Conservation (phyloP, 805 yeast genomes). For the Kodamaea kaohsiungensis region DNA sequence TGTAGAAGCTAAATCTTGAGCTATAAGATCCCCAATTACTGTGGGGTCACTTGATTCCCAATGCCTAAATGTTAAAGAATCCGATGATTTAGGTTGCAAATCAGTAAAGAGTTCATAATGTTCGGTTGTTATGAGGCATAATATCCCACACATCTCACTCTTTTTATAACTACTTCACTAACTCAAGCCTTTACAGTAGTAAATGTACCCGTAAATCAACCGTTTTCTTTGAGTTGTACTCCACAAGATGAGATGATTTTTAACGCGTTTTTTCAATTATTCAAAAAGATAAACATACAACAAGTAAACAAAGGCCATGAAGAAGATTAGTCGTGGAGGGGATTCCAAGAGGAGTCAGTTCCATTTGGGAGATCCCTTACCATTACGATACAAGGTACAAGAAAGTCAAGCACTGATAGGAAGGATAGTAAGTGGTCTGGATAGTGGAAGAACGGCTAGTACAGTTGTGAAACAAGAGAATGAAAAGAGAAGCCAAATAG, state of each 20-base stretch:
- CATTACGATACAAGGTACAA: slow-evolving; percentile 32
- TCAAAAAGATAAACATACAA: background rate
- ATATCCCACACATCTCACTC: slow-evolving; percentile 56
- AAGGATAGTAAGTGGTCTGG: background rate
- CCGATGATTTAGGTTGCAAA: background rate
- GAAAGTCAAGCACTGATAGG: background rate
- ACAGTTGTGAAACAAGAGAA: slow-evolving; percentile 14
- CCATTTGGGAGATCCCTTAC: slow-evolving; percentile 38
- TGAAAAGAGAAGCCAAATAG: slow-evolving; percentile 4
- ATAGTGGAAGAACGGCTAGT: no score
- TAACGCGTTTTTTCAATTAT: background rate
- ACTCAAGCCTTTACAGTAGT: no score
- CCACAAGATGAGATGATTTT: background rate
- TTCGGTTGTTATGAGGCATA: slow-evolving; percentile 23
- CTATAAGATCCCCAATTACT: background rate
- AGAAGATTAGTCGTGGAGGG: slow-evolving; percentile 9
- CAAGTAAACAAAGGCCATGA: slow-evolving; percentile 8
- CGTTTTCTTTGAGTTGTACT: background rate
- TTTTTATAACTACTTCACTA: no score
- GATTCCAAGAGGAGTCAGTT: slow-evolving; percentile 8
- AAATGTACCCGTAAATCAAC: no score
- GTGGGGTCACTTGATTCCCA: background rate
- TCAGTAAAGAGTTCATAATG: background rate
- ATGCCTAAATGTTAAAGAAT: background rate
- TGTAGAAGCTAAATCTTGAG: background rate